These are phyloP conservation scores for Aspergillus quadricinctus DNA, from an alignment of 2,329 filamentous ascomycete genomes.

Conservation along the genomic window DNA sequence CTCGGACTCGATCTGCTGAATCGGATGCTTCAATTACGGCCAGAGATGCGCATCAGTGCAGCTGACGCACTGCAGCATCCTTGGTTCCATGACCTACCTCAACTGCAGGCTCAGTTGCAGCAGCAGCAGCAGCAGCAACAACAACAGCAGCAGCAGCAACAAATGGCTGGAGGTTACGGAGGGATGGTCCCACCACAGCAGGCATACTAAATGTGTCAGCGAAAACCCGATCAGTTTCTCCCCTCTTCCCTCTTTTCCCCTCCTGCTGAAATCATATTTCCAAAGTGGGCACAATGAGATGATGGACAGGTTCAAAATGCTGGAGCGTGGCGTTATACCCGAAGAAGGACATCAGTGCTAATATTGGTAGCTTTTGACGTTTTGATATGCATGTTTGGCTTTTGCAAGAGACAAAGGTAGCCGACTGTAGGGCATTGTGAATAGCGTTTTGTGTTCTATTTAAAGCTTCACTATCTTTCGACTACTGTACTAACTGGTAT, in stretches of 20 bases:
- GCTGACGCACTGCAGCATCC: conserved; percentile 81
- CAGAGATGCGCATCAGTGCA: conserved; percentile 86
- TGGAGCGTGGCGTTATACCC: conserved; percentile 29
- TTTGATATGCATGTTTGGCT: neutral
- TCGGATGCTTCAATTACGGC: conserved; percentile 86
- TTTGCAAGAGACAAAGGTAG: neutral
- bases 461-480: neutral
- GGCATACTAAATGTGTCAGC: conserved; percentile 24
- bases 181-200: conserved; percentile 36
- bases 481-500: neutral
- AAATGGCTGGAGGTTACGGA: conserved; percentile 36
- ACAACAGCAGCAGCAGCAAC: conserved; percentile 35
- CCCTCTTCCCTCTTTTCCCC: neutral
- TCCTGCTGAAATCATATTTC: neutral
- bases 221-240: neutral
- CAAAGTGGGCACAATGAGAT: conserved; percentile 22
- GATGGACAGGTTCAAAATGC: conserved; percentile 24
- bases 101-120: conserved; percentile 50
- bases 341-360: conserved; percentile 11
- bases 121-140: conserved; percentile 36
- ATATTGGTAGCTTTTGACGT: neutral
- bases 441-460: neutral
- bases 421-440: neutral
- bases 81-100: conserved; percentile 73
- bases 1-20: conserved; percentile 81